These are phyloP conservation scores for Saccharomycopsis javanensis DNA, from an alignment of 805 yeast species.

Conservation along the genomic window DNA sequence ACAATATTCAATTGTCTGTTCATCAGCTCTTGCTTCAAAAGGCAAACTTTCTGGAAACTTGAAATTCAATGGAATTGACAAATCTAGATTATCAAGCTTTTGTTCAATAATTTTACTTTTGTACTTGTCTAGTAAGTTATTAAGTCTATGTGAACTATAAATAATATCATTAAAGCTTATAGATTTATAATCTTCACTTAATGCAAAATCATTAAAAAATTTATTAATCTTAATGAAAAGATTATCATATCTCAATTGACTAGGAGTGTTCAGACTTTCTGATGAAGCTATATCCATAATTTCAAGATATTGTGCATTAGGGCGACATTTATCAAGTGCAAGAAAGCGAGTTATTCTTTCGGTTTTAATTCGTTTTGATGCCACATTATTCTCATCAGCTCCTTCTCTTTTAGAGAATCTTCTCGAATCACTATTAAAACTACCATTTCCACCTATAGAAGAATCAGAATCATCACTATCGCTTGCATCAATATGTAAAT, in stretches of 20 bases:
- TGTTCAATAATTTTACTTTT: slow-evolving; percentile 11
- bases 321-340: slow-evolving; percentile 80
- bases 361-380: slow-evolving; percentile 3
- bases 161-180: not conserved
- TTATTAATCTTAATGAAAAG: slow-evolving; percentile 6
- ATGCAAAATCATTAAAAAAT: not conserved
- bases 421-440: not conserved
- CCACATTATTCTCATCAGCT: not conserved
- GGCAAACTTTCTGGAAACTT: slow-evolving; percentile 19
- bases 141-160: slow-evolving; percentile 20
- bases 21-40: slow-evolving; percentile 28
- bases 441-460: not conserved
- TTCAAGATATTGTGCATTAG: slow-evolving; percentile 50
- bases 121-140: not conserved
- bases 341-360: slow-evolving; percentile 40
- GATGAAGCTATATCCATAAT: slow-evolving; percentile 33
- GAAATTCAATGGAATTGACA: slow-evolving; percentile 20
- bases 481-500: not conserved
- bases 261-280: not conserved
- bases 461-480: slow-evolving; percentile 6
- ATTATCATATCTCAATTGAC: slow-evolving; percentile 8
- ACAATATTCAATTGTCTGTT: slow-evolving; percentile 31
- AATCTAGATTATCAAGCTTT: slow-evolving; percentile 23
- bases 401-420: not conserved
- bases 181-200: not conserved